Conservation (phyloP, 371 early-diverging fungal genomes). For the Actinomortierella ambigua region DNA sequence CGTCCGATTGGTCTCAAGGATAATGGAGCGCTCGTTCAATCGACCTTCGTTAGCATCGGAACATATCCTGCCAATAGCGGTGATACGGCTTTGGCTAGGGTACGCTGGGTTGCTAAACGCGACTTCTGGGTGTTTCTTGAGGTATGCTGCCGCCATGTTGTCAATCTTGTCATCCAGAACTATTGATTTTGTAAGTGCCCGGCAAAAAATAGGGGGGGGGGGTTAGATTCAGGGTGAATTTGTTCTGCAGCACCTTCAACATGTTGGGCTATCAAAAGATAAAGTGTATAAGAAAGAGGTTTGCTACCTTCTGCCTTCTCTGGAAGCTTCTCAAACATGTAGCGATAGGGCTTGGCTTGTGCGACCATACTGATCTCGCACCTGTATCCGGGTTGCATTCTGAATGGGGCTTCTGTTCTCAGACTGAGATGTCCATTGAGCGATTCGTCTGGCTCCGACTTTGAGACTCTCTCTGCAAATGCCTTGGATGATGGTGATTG, state of each 20-base stretch:
- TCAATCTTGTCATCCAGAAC: constrained; percentile 77
- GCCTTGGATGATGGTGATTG: constrained; percentile 23
- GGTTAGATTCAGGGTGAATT: constrained; percentile 6
- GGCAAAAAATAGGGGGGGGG: not conserved
- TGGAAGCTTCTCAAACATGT: constrained; percentile 86
- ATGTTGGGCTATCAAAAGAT: not conserved
- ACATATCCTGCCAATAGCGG: constrained; percentile 79
- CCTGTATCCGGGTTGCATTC: constrained; percentile 7
- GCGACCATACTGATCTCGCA: constrained; percentile 51
- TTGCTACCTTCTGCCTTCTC: constrained; percentile 68
- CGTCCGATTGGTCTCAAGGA: constrained; percentile 77
- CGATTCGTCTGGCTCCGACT: constrained; percentile 23
- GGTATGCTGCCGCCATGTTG: constrained; percentile 51
- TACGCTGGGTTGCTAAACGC: constrained; percentile 69
- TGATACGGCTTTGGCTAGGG: constrained; percentile 54
- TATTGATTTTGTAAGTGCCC: not conserved
- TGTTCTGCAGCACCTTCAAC: constrained; percentile 5
- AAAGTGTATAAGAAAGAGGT: not conserved
- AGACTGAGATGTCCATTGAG: constrained; percentile 22
- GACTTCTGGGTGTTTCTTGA: constrained; percentile 53
- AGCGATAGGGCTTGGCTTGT: constrained; percentile 71
- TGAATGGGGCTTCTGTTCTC: constrained; percentile 6
- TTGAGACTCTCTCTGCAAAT: constrained; percentile 28
- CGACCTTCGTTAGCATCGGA: constrained; percentile 68
- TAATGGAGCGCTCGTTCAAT: constrained; percentile 69